Conservation (phyloP, 768 basidiomycete genomes). For the Xanthoconium purpureum region DNA sequence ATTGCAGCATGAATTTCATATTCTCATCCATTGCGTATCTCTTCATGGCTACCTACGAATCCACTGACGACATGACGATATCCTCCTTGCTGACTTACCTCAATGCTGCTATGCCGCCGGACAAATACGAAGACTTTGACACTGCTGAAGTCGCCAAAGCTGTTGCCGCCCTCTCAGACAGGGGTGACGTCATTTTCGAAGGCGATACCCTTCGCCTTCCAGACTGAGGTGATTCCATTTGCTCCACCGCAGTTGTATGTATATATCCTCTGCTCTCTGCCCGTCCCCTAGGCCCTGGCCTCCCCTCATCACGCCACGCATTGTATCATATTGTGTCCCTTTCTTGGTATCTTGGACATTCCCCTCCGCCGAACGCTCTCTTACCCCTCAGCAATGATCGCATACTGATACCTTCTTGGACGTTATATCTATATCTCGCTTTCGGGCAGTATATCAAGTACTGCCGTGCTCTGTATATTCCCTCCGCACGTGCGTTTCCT, state of each 20-base stretch:
- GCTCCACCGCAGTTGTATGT: background rate
- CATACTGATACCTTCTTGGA: conserved; percentile 26
- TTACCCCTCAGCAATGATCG: background rate
- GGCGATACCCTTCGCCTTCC: conserved; percentile 43
- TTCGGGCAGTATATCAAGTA: conserved; percentile 12
- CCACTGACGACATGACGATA: conserved; percentile 65
- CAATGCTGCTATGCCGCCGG: conserved; percentile 71
- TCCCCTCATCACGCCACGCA: background rate
- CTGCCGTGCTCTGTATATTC: conserved; percentile 15
- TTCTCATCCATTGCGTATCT: conserved; percentile 59
- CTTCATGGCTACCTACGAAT: conserved; percentile 64
- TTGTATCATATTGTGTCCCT: conserved; percentile 14
- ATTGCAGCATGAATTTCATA: conserved; percentile 54
- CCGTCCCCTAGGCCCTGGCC: background rate
- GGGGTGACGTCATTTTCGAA: conserved; percentile 47
- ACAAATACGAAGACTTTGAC: conserved; percentile 82
- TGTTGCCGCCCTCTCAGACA: conserved; percentile 44
- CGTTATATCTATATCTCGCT: conserved; percentile 9
- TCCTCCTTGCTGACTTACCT: conserved; percentile 67
- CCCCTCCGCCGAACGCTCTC: background rate
- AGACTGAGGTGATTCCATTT: conserved; percentile 10
- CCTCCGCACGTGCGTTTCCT: background rate
- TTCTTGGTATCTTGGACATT: background rate
- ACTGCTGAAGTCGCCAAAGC: conserved; percentile 63
- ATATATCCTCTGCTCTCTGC: background rate